These are phyloP conservation scores for Diaporthe ilicicola DNA, from an alignment of 2,329 filamentous ascomycete genomes.

Conservation along the genomic window DNA sequence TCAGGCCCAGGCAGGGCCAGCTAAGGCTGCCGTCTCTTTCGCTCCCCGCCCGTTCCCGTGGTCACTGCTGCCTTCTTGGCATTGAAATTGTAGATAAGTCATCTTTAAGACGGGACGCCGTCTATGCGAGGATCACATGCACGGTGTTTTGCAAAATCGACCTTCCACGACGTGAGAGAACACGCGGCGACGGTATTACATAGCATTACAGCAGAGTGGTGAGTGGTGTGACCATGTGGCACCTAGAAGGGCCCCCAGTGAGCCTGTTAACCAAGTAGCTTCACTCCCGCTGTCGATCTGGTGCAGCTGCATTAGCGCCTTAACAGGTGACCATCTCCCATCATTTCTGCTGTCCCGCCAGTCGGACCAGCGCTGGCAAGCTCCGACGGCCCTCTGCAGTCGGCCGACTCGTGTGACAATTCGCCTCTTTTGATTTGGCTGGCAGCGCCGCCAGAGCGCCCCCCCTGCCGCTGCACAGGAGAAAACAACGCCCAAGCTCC, in stretches of 20 bases:
- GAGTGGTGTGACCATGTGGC: neutral
- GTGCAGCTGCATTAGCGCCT: neutral
- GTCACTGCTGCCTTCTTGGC: neutral
- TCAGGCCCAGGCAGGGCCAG: neutral
- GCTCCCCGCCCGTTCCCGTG: neutral
- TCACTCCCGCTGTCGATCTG: no score
- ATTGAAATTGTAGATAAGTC: neutral
- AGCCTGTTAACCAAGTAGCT: neutral
- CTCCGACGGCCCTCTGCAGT: slow-evolving; percentile 10
- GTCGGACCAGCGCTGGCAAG: neutral
- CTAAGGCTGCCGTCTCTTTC: neutral
- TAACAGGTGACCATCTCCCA: neutral
- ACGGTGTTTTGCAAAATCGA: neutral
- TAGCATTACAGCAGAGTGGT: no score
- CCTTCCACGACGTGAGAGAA: neutral
- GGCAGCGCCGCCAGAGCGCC: neutral
- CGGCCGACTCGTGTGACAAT: slow-evolving; percentile 28
- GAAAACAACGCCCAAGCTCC: slow-evolving; percentile 10
- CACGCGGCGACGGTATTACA: neutral
- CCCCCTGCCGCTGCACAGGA: slow-evolving; percentile 8
- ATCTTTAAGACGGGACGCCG: no score
- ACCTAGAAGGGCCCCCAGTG: neutral
- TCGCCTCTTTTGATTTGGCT: slow-evolving; percentile 29
- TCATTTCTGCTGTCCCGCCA: neutral
- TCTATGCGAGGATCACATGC: neutral